Base-by-base conservation (phyloP, 192 early-diverging fungal genomes). In the Podila clonocystis region DNA sequence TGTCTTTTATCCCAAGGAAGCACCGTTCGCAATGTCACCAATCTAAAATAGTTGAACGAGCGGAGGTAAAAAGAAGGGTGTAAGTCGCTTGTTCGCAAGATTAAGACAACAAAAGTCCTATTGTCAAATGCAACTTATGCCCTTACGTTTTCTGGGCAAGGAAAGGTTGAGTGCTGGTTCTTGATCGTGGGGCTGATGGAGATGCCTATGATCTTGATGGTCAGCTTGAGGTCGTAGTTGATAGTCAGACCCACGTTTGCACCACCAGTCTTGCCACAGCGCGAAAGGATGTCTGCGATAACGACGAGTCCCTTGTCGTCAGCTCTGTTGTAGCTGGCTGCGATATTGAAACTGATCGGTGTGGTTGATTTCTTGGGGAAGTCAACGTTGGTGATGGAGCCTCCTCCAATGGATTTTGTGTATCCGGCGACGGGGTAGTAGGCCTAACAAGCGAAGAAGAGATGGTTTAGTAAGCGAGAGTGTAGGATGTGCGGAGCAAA, bases 201-300 rank as follows among this genome's bases (percentile, higher is more conserved):
- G 67, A 90, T 85, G 5, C 71, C 75, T 60, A 83, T 58, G 36
- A 90, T 73, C 64, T 76, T 77, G n/a, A 90, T 62, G 19, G 83
- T 87, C 19, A 87, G 70, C 17, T 70, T 82, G 26, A 90, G 73
- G 38, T 78, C 75, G 38, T 88, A 88, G 55, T 86, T 74, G 49
- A 90, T 75, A 6, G 62, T 59, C 36, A 90, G 68, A 1, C 77
- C 31, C 5, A 72, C 64, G n/a, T 55, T 69, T 0, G 24, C 7
- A 6, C 58, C 58, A 26, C 84, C 84, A 24, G 62, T 7, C 7
- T 75, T 3, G n/a, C 87, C 89, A 63, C 89, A 88, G 45, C 78
- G 74, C 50, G 22, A 64, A 13, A 79, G 50, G 62, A 87, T 79
- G 31, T 87, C 85, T 7, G 36, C 12, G 28, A 90, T 15, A 28